Evolutionary conservation across 2,329 filamentous ascomycete species (phyloP), one percentile per base, ranked within the genome.

Genomic region (Ceratocystis eucalypticola): DNA sequence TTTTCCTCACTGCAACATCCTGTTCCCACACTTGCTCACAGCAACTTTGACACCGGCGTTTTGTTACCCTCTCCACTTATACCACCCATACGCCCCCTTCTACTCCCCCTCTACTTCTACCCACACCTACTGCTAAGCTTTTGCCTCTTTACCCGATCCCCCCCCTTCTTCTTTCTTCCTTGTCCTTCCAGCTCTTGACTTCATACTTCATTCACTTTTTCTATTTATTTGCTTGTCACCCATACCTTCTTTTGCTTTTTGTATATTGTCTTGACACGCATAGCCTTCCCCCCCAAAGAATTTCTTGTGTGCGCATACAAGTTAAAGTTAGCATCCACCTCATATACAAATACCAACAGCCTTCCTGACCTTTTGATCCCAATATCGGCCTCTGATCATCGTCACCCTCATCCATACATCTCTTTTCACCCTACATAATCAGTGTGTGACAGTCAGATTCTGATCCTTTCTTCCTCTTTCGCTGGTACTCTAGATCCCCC

Each of bases 41-140:
- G 17, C 33, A 30, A 33, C 55, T 33, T 59, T 59, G 55, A 33
- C 28, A 59, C 55, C 55, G 28, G 55, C 30, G 55, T 59, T 22
- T 33, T 59, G 55, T 37, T 59, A 59, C 55, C 37, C 55, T 59
- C 55, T 59, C 55, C 55, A 59, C 55, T 59, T 59, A 59, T 59
- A 59, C 55, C 55, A 59, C 22, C 6, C 10, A 30, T 57, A 57
- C 53, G 48, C 33, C 37, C 48, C n/a, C 48, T 25, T 25, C 22
- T 53, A 53, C 55, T 10, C 53, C 55, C 30, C 55, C 55, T 59
- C 55, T 17, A 59, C 17, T 17, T 59, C 55, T 37, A 30, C 55
- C n/a, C 30, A 33, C 30, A 37, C 55, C 55, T 57, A 2, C 48
- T 53, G 28, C 30, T 30, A 59, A 59, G 55, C 41, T 50, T 63